phyloP scores from a whole-genome alignment of 345 rosid genomes.

The Eucalyptus guilfoylei region DNA sequence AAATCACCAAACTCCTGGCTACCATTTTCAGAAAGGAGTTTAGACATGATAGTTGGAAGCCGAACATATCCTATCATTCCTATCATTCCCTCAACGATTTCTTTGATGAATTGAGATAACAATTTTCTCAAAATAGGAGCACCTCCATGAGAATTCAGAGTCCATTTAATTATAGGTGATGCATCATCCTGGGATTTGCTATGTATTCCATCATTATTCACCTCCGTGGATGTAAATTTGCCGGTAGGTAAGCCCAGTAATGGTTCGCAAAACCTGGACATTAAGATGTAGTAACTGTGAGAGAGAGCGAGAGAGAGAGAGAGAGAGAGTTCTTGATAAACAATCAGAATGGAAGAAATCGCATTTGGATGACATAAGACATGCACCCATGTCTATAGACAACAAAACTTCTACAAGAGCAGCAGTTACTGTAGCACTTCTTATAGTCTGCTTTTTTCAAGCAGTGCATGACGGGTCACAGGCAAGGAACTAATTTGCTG shows the following conservation, averaged over 20 bases:
- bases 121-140: constrained; percentile 56
- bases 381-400: not conserved
- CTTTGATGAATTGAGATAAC: constrained; percentile 78
- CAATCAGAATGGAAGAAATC: not conserved
- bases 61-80: constrained; percentile 97
- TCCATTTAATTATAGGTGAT: constrained; percentile 34
- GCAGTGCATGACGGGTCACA: not conserved
- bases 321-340: not conserved
- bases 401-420: not conserved
- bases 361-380: not conserved
- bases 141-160: constrained; percentile 37
- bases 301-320: not conserved
- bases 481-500: not conserved
- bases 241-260: constrained; percentile 46
- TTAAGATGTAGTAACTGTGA: not conserved
- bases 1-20: constrained; percentile 95
- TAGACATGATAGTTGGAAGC: constrained; percentile 91
- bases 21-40: constrained; percentile 87
- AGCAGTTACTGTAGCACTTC: not conserved
- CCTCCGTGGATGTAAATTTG: constrained; percentile 7
- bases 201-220: constrained; percentile 8
- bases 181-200: constrained; percentile 17
- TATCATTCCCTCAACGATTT: constrained; percentile 90
- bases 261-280: constrained; percentile 76
- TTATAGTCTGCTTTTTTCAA: not conserved